Evolutionary conservation across 2,329 filamentous ascomycete species (phyloP), one percentile per base, ranked within the genome.

Genomic region (Phoma herbarum): DNA sequence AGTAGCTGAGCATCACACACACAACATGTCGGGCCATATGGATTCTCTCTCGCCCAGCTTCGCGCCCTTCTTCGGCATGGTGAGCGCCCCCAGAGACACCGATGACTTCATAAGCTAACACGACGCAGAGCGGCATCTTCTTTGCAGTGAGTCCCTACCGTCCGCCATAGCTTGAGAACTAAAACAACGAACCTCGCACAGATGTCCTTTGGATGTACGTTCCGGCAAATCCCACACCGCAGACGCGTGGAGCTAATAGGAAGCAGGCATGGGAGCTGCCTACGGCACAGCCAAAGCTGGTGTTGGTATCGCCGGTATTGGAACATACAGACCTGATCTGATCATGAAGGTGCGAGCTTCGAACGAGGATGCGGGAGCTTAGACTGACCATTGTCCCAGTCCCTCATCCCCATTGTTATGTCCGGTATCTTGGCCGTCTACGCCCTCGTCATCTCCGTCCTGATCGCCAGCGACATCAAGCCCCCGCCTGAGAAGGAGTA

Each of bases 351-450:
- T 90, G 79, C 33, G 58, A 22, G 35, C 29, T 20, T 26, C 33
- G n/a, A n/a, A 20, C 20, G n/a, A 23, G 26, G 14, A 23, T 33
- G 16, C 46, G 9, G 20, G 29, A 49, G 54, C 61, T 65, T 25
- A 16, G 39, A 41, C 71, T 76, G 61, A 77, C 59, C 23, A 0
- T n/a, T 44, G 1, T 25, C 31, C 18, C 69, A 93, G 90, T 93
- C 90, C 57, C 82, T 94, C 52, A 93, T 94, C 68, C 91, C 91
- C 63, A 91, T 95, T 66, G 89, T 99, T 83, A 99, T 99, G 95
- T 96, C 95, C 70, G 95, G 95, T 87, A 99, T 99, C 77, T 92
- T 99, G 74, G 95, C 95, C 58, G 95, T 99, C 68, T 99, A 99
- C 82, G 92, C 93, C 50, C 90, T 99, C 69, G 95, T 99, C 73